Evolutionary conservation across 2,329 filamentous ascomycete genomes (phyloP).

Genomic region (Penicillium sp.): DNA sequence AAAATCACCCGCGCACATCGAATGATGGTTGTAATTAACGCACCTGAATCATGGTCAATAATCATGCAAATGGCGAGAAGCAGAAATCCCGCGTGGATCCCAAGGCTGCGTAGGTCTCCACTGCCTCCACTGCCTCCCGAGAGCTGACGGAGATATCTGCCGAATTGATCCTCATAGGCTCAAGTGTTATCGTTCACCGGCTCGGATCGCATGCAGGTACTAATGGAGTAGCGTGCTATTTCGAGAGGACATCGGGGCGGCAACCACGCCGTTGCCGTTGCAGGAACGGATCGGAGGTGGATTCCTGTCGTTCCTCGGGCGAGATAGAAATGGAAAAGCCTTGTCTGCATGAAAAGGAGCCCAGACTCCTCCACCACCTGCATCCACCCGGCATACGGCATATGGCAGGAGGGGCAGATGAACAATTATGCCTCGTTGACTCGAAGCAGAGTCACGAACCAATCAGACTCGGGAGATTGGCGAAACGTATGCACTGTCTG

Average conservation of each 20-base stretch:
- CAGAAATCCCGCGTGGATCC: slow-evolving; percentile 13
- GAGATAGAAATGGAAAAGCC: neutral
- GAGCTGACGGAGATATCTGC: slow-evolving; percentile 16
- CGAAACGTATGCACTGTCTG: slow-evolving; percentile 5
- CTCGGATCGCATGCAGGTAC: slow-evolving; percentile 28
- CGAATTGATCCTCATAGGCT: slow-evolving; percentile 14
- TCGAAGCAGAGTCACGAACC: slow-evolving; percentile 5
- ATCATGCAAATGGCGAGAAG: slow-evolving; percentile 1
- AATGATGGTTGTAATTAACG: too few species aligned
- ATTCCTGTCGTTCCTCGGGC: slow-evolving; percentile 2
- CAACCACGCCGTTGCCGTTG: slow-evolving; percentile 5
- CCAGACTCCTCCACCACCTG: slow-evolving; percentile 11
- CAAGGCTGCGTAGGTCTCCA: slow-evolving; percentile 1
- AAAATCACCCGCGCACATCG: too few species aligned
- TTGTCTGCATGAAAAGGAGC: slow-evolving; percentile 6
- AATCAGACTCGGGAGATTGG: slow-evolving; percentile 5
- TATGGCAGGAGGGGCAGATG: slow-evolving; percentile 12
- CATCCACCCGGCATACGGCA: slow-evolving; percentile 2
- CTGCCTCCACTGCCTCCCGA: neutral
- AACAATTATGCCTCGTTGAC: slow-evolving; percentile 8
- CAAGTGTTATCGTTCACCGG: slow-evolving; percentile 25
- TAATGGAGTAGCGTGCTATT: slow-evolving; percentile 18
- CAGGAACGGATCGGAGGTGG: slow-evolving; percentile 9
- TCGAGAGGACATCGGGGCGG: slow-evolving; percentile 10
- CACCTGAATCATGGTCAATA: too few species aligned